These are phyloP conservation scores for Stevia rebaudiana DNA, from an alignment of 140 eudicot species.

Conservation along the genomic window DNA sequence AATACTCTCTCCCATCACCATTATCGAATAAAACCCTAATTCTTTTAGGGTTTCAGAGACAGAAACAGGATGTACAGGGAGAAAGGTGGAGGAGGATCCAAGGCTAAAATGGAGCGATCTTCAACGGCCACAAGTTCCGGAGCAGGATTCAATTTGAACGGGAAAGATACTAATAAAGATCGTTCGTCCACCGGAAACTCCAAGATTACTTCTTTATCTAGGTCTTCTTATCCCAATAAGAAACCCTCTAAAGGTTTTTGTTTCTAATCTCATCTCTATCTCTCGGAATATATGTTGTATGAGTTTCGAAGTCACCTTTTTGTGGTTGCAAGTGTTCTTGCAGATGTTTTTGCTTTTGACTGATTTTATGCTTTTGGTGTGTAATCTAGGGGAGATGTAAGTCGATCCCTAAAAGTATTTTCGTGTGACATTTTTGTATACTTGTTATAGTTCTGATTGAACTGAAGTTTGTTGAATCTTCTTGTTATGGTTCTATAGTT, in stretches of 20 bases:
- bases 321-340: neutral
- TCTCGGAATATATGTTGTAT: neutral
- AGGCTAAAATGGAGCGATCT: conserved; percentile 34
- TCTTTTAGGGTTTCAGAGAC: conserved; percentile 26
- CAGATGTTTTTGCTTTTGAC: neutral
- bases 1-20: neutral
- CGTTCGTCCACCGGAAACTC: conserved; percentile 15
- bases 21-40: conserved; percentile 19
- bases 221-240: conserved; percentile 33
- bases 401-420: neutral
- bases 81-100: conserved; percentile 33
- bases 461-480: neutral
- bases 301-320: neutral
- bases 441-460: neutral
- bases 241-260: conserved; percentile 26
- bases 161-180: conserved; percentile 25
- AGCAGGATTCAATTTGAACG: conserved; percentile 22
- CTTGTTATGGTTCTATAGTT: neutral
- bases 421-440: neutral
- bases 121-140: conserved; percentile 26
- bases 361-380: neutral
- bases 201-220: conserved; percentile 11
- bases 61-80: conserved; percentile 24
- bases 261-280: neutral
- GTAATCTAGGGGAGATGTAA: neutral